These are phyloP conservation scores for Gyrodon lividus DNA, from an alignment of 768 basidiomycete genomes.

Conservation along the genomic window DNA sequence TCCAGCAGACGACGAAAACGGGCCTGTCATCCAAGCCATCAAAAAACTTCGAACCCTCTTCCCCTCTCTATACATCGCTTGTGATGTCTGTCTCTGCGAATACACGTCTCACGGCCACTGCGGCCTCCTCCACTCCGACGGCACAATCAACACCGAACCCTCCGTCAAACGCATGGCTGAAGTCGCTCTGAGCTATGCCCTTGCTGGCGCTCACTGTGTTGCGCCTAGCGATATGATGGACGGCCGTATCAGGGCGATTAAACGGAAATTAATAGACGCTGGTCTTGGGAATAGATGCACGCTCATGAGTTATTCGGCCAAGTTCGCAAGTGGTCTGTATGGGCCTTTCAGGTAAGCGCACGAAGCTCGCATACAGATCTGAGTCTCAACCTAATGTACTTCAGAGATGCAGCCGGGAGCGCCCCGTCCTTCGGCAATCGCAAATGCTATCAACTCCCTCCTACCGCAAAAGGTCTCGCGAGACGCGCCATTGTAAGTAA, in stretches of 20 bases:
- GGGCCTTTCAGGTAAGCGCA: conserved; percentile 85
- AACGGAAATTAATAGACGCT: conserved; percentile 76
- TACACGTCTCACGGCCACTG: conserved; percentile 99
- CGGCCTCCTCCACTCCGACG: conserved; percentile 72
- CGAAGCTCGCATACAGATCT: background rate
- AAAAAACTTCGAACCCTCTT: conserved; percentile 71
- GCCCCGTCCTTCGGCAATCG: conserved; percentile 93
- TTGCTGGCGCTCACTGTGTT: conserved; percentile 96
- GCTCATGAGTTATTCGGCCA: conserved; percentile 96
- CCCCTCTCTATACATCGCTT: conserved; percentile 85
- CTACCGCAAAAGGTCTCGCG: conserved; percentile 83
- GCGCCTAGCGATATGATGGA: conserved; percentile 99
- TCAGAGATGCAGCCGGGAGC: conserved; percentile 95
- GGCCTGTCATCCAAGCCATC: conserved; percentile 95
- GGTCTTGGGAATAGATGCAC: conserved; percentile 87
- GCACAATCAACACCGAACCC: conserved; percentile 71
- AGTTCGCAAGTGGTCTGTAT: conserved; percentile 93
- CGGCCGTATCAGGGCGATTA: conserved; percentile 88
- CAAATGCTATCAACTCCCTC: conserved; percentile 98
- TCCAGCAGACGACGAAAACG: conserved; percentile 84
- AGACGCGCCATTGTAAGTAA: conserved; percentile 83
- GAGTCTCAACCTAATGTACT: background rate
- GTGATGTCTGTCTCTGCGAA: conserved; percentile 98
- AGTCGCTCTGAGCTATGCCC: conserved; percentile 89
- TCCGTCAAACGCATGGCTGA: conserved; percentile 89